phyloP scores from a whole-genome alignment of 2,329 filamentous ascomycete species.

The Apiospora kogelbergensis region DNA sequence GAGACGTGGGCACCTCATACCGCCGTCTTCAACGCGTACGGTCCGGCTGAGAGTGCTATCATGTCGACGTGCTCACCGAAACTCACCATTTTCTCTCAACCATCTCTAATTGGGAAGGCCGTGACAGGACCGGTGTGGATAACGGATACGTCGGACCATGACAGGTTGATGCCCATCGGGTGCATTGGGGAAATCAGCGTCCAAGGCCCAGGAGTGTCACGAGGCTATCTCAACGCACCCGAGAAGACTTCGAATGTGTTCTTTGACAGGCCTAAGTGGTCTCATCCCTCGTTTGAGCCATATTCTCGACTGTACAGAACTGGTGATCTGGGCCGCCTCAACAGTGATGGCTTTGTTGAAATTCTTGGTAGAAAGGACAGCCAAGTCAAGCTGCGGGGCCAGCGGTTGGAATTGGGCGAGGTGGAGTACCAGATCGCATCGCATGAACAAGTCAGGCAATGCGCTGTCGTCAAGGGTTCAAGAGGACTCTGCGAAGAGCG shows the following conservation, averaged over 20 bases:
- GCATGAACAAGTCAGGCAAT: not conserved
- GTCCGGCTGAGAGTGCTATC: not conserved
- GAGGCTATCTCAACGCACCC: slow-evolving; percentile 32
- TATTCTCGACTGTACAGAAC: slow-evolving; percentile 11
- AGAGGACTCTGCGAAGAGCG: not conserved
- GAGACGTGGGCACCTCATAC: not conserved
- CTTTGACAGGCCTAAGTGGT: slow-evolving; percentile 8
- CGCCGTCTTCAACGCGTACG: not conserved
- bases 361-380: slow-evolving; percentile 12
- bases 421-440: slow-evolving; percentile 10
- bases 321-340: slow-evolving; percentile 13
- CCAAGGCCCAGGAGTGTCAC: slow-evolving; percentile 15
- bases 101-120: not conserved
- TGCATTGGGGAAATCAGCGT: slow-evolving; percentile 19
- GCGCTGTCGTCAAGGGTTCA: not conserved
- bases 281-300: not conserved
- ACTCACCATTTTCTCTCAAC: not conserved
- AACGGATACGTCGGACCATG: slow-evolving; percentile 8
- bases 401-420: slow-evolving; percentile 13
- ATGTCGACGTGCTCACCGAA: not conserved
- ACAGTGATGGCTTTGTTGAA: slow-evolving; percentile 10
- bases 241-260: slow-evolving; percentile 18
- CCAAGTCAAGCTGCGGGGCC: slow-evolving; percentile 14
- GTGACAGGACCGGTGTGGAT: slow-evolving; percentile 12
- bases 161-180: slow-evolving; percentile 16